Evolutionary conservation across 2,329 filamentous ascomycete genomes (phyloP).

Genomic region (Elsinoe batatas): DNA sequence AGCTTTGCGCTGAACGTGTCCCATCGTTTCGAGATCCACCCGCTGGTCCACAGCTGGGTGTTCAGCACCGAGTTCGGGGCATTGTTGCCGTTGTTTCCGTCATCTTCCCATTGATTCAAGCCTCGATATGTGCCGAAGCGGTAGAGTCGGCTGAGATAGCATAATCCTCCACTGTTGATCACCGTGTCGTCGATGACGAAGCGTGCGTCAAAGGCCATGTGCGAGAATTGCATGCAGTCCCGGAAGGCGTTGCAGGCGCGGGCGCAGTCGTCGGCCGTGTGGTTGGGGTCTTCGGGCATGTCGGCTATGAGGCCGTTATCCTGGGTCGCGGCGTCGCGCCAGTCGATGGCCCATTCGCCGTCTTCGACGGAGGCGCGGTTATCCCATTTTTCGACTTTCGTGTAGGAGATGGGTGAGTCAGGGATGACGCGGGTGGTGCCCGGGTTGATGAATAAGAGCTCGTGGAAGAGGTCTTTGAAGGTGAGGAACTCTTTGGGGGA

Average conservation of each 20-base stretch:
- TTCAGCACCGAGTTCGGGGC: background rate
- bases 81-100: constrained; percentile 14
- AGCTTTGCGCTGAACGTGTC: background rate
- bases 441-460: constrained; percentile 5
- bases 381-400: constrained; percentile 15
- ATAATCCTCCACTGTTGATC: constrained; percentile 14
- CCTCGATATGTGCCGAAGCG: constrained; percentile 15
- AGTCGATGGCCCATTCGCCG: constrained; percentile 1
- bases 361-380: constrained; percentile 16
- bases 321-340: constrained; percentile 3
- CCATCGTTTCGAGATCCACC: constrained; percentile 9
- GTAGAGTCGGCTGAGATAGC: constrained; percentile 19
- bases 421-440: background rate
- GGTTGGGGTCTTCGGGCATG: constrained; percentile 15
- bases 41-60: constrained; percentile 9
- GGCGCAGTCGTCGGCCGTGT: constrained; percentile 13
- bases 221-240: constrained; percentile 17
- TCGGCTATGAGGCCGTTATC: constrained; percentile 7
- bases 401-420: background rate
- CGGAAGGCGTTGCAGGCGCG: constrained; percentile 11
- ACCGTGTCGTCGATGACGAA: background rate
- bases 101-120: constrained; percentile 16
- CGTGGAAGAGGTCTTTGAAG: constrained; percentile 7
- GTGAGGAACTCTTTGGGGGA: constrained; percentile 13
- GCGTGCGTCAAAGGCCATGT: constrained; percentile 16